Conservation (phyloP, 1,284 basidiomycete species). For the Sphagnurus paluster region DNA sequence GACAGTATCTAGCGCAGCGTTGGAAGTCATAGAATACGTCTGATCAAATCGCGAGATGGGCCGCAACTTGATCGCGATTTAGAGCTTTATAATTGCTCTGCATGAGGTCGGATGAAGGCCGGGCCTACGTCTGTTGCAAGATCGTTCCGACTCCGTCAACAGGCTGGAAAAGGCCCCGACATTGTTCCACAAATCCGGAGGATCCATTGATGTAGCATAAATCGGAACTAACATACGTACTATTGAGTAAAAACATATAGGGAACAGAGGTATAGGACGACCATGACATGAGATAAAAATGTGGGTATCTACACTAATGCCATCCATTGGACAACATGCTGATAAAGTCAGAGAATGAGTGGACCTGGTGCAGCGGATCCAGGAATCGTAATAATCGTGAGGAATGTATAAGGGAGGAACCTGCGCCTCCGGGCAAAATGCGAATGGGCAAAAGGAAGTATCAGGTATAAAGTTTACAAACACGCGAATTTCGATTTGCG, state of each 20-base stretch:
- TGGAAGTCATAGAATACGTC: too few relatives aligned
- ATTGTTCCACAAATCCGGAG: conserved; percentile 10
- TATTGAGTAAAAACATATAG: conserved; percentile 15
- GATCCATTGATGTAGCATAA: conserved; percentile 26
- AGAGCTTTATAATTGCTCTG: neutral
- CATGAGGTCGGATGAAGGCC: neutral
- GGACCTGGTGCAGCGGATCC: conserved; percentile 32
- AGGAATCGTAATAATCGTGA: conserved; percentile 31
- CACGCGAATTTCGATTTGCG: conserved; percentile 87
- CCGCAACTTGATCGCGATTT: neutral
- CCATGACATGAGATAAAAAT: conserved; percentile 28
- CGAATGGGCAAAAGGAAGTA: conserved; percentile 20
- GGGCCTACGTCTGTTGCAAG: neutral
- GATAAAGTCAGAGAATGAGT: conserved; percentile 37
- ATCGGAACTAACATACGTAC: conserved; percentile 15
- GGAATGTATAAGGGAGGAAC: conserved; percentile 19
- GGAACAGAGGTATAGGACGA: conserved; percentile 22
- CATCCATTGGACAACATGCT: conserved; percentile 25
- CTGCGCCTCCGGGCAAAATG: conserved; percentile 16
- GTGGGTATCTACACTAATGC: conserved; percentile 41
- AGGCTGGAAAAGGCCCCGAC: neutral
- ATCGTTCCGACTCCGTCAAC: neutral
- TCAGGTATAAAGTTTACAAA: conserved; percentile 44
- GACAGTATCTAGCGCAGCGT: too few relatives aligned
- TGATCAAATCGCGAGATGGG: too few relatives aligned